phyloP scores from a whole-genome alignment of 805 yeast species.

The Metschnikowia bowlesiae region DNA sequence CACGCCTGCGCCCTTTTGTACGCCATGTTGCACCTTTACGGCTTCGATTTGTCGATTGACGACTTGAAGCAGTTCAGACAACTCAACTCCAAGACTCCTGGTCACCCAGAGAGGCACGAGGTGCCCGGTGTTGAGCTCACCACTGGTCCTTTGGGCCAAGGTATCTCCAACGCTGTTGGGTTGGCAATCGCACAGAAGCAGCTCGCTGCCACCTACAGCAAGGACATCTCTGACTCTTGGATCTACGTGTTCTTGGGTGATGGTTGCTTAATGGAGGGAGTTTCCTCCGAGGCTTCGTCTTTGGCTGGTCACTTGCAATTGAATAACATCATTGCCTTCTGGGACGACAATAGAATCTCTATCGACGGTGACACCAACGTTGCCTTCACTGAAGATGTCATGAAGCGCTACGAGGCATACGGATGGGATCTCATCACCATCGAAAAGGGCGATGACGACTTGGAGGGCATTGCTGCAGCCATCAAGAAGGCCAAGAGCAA shows the following conservation, averaged over 20 bases:
- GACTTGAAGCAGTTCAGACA: conserved; percentile 91
- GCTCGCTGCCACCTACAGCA: conserved; percentile 89
- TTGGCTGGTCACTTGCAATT: conserved; percentile 94
- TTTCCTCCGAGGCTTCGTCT: conserved; percentile 88
- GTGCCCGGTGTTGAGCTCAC: conserved; percentile 94
- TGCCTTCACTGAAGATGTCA: conserved; percentile 92
- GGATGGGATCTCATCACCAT: conserved; percentile 89
- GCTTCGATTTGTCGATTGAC: conserved; percentile 74
- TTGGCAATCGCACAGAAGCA: conserved; percentile 91
- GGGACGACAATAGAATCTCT: conserved; percentile 95
- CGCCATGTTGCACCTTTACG: conserved; percentile 78
- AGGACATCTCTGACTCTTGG: conserved; percentile 77
- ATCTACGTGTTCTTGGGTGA: conserved; percentile 87
- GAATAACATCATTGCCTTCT: conserved; percentile 88
- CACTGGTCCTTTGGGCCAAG: conserved; percentile 99
- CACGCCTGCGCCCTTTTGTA: conserved; percentile 92
- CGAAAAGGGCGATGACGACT: conserved; percentile 75
- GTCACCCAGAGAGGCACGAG: conserved; percentile 88
- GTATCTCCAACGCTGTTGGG: conserved; percentile 95
- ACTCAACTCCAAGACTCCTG: conserved; percentile 87
- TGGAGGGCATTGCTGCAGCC: conserved; percentile 66
- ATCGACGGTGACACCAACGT: conserved; percentile 89
- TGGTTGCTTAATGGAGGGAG: conserved; percentile 98
- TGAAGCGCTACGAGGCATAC: conserved; percentile 79
- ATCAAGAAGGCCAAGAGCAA: conserved; percentile 76